Evolutionary conservation across 768 basidiomycete species (phyloP).

Genomic region (Suillus lakei): DNA sequence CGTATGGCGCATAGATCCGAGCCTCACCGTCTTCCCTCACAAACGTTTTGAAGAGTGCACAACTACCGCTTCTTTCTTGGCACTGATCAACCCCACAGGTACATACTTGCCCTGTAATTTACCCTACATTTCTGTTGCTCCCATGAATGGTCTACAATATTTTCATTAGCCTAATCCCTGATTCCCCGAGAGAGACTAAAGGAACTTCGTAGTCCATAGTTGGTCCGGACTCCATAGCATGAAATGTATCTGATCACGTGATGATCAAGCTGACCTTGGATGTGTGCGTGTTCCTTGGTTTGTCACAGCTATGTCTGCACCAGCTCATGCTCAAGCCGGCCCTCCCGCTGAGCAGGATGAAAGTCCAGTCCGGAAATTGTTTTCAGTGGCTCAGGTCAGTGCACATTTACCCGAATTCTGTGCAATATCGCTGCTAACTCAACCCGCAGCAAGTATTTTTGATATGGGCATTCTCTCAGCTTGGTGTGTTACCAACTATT

Average conservation of each 20-base stretch:
- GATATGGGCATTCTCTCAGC: slow-evolving; percentile 66
- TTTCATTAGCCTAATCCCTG: neutral
- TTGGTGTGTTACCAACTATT: slow-evolving; percentile 48
- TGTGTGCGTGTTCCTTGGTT: slow-evolving; percentile 3
- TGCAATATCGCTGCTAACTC: slow-evolving; percentile 8
- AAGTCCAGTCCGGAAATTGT: slow-evolving; percentile 40
- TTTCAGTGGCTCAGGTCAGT: slow-evolving; percentile 49
- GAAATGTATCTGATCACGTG: neutral
- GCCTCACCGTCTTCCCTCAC: neutral
- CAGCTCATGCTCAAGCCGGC: slow-evolving; percentile 23
- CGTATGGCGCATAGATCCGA: slow-evolving; percentile 42
- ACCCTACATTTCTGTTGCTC: neutral
- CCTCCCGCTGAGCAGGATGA: slow-evolving; percentile 36
- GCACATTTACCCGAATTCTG: neutral
- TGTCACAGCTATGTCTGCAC: slow-evolving; percentile 27
- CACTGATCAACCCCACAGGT: neutral
- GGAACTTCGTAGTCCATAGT: too few species aligned
- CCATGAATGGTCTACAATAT: neutral
- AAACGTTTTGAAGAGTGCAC: neutral
- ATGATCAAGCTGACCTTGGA: neutral
- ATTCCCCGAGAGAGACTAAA: neutral
- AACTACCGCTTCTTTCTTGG: neutral
- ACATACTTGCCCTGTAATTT: neutral
- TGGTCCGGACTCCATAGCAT: too few species aligned
- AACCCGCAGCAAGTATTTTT: slow-evolving; percentile 66